These are phyloP conservation scores for Annulohypoxylon moriforme DNA, from an alignment of 495 filamentous ascomycete genomes.

Conservation along the genomic window DNA sequence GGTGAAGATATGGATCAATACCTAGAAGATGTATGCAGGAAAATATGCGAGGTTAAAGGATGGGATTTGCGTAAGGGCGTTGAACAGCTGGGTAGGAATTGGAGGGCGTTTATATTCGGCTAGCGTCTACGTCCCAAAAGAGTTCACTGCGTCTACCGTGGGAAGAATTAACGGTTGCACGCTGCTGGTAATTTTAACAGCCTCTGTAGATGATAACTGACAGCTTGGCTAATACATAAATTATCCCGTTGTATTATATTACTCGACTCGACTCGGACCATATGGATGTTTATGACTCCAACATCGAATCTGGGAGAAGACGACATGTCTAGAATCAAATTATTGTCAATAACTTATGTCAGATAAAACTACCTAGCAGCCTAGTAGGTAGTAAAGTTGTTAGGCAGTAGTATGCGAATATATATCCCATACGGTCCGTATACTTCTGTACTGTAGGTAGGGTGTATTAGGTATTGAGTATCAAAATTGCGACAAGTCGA, in stretches of 20 bases:
- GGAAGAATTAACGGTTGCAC: not conserved
- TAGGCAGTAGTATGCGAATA: slow-evolving; percentile 24
- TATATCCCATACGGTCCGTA: not conserved
- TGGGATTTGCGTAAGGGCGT: slow-evolving; percentile 82
- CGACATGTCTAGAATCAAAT: not conserved
- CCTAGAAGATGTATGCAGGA: slow-evolving; percentile 77
- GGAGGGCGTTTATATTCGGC: slow-evolving; percentile 82
- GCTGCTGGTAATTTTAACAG: not conserved
- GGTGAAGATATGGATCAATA: slow-evolving; percentile 83
- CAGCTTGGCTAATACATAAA: not conserved
- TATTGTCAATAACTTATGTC: not conserved
- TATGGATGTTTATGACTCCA: not conserved
- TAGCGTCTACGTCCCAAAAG: slow-evolving; percentile 15
- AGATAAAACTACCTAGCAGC: no score
- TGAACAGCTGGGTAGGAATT: slow-evolving; percentile 77
- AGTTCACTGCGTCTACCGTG: not conserved
- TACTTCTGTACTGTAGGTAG: not conserved
- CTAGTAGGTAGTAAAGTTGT: not conserved
- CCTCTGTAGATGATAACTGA: not conserved
- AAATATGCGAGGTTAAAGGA: slow-evolving; percentile 79
- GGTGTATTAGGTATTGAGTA: slow-evolving; percentile 5
- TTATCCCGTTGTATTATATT: not conserved
- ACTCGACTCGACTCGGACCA: not conserved
- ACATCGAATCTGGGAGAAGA: not conserved
- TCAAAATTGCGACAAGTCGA: slow-evolving; percentile 20